These are phyloP conservation scores for Circinella minor DNA, from an alignment of 371 early-diverging fungal species.

Conservation along the genomic window DNA sequence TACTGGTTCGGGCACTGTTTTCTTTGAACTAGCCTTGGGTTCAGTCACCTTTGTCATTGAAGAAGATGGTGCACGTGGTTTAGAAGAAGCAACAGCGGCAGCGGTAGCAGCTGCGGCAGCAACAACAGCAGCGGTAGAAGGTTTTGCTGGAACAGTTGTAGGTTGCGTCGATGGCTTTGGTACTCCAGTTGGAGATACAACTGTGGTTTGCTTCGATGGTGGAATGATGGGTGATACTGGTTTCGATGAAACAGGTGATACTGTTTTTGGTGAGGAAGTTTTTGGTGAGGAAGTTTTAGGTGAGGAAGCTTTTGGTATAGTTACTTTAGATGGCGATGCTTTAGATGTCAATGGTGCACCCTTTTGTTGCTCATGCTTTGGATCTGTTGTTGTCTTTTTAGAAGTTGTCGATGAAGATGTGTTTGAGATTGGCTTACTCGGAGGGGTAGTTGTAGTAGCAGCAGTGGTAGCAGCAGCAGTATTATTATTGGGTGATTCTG, in stretches of 20 bases:
- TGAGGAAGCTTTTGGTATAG: neutral
- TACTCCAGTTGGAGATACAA: constrained; percentile 34
- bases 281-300: neutral
- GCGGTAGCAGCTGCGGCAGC: neutral
- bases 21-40: neutral
- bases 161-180: too few relatives aligned
- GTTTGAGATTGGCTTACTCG: neutral
- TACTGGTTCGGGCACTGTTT: neutral
- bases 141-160: too few relatives aligned
- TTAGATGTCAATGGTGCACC: neutral
- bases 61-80: neutral
- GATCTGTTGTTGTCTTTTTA: too few relatives aligned
- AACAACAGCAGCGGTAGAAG: neutral
- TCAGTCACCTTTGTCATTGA: neutral
- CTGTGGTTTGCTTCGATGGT: constrained; percentile 52
- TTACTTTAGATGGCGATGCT: neutral
- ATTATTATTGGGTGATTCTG: neutral
- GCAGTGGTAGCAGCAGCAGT: neutral
- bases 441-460: too few relatives aligned
- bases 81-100: neutral
- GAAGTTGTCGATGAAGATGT: neutral
- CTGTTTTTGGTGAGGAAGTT: constrained; percentile 6
- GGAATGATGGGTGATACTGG: neutral
- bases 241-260: neutral
- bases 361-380: too few relatives aligned